Evolutionary conservation across 768 basidiomycete genomes (phyloP), one percentile per base, ranked within the genome.

Genomic region (Amanita fuliginea): DNA sequence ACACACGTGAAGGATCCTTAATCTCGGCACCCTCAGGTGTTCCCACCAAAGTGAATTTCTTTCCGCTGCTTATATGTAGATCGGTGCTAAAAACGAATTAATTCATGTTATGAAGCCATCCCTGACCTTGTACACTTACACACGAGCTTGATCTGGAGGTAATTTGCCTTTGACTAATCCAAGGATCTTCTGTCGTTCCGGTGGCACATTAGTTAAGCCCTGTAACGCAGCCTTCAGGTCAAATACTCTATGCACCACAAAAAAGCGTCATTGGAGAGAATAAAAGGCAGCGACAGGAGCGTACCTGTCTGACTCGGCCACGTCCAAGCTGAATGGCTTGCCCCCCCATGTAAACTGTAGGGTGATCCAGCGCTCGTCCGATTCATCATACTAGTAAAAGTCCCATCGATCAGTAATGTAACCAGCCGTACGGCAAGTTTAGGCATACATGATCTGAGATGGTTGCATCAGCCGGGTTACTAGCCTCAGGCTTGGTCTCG

Each of bases 11-110:
- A 8, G 84, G 86, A 64, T 89, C 87, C 60, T 86, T 89, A 60
- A 91, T 81, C 60, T 90, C 88, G 53, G 84, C 74, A 28, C 88
- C 88, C 64, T 88, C 78, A 1, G 88, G 86, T 5, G 90, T 93
- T 9, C 92, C 92, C 16, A 93, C 67, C 9, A 92, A 70, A n/a
- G 80, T 85, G 59, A 93, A 93, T 59, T 83, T 88, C 70, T 81
- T 82, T 42, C 81, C 78, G 14, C 68, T 58, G 0, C 66, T 53
- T 4, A 88, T 68, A 36, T 74, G 71, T 30, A 87, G 68, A 55
- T 85, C 81, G 18, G 72, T 69, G 36, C 81, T 85, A 52, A 33
- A 43, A 33, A 26, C 19, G 42, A 44, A 42, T 52, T 43, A 47
- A 44, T 36, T 35, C 51, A 30, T 51, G 54, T 49, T 42, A 37